phyloP scores from a whole-genome alignment of 2,329 filamentous ascomycete species.

The Xylaria arbuscula region DNA sequence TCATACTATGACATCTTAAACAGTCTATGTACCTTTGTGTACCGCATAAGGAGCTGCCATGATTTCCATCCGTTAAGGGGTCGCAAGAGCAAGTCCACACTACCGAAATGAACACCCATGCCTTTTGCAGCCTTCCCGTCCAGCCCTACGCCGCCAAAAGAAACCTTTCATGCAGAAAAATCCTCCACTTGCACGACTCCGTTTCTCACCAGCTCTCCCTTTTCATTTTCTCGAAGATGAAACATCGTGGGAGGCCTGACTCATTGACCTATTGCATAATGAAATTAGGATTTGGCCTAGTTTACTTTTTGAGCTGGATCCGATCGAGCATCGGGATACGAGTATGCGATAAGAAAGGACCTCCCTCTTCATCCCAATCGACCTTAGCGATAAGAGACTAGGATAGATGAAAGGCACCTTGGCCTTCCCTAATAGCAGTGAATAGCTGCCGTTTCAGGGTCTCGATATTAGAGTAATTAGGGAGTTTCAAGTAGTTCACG shows the following conservation, averaged over 20 bases:
- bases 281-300: slow-evolving; percentile 33
- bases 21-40: slow-evolving; percentile 51
- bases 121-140: slow-evolving; percentile 30
- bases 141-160: slow-evolving; percentile 32
- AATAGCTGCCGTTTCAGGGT: slow-evolving; percentile 81
- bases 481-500: slow-evolving; percentile 98
- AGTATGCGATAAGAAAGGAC: slow-evolving; percentile 31
- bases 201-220: slow-evolving; percentile 11
- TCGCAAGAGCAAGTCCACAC: slow-evolving; percentile 42
- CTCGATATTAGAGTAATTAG: slow-evolving; percentile 86
- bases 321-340: slow-evolving; percentile 37
- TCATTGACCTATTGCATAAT: slow-evolving; percentile 34
- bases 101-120: slow-evolving; percentile 42
- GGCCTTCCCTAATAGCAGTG: slow-evolving; percentile 91
- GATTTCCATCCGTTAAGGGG: slow-evolving; percentile 34
- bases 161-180: slow-evolving; percentile 41
- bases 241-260: slow-evolving; percentile 16
- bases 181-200: slow-evolving; percentile 21
- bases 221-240: neutral
- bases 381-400: slow-evolving; percentile 54
- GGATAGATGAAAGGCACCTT: slow-evolving; percentile 96
- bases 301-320: slow-evolving; percentile 32
- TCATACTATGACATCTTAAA: slow-evolving; percentile 44
- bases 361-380: slow-evolving; percentile 15
- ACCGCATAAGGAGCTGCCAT: slow-evolving; percentile 43